Percentiles rank a stretch among this genome's conserved stretches.
Conservation (phyloP, 2,329 filamentous ascomycete genomes). For the Pseudofabraea citricarpa region DNA sequence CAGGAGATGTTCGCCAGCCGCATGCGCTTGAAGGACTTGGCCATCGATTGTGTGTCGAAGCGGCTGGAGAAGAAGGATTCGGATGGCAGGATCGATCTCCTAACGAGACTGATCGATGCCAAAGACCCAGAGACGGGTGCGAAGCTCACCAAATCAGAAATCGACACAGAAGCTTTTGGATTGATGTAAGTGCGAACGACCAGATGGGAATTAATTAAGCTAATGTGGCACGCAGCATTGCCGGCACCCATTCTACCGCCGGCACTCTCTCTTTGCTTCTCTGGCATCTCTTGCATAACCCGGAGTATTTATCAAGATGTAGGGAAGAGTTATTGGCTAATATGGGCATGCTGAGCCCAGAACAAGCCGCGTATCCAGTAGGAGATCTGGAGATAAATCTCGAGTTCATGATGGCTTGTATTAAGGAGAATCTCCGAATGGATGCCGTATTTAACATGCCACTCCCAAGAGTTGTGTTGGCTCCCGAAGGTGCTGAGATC, state of each 20-base stretch:
- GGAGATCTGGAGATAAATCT: constrained; percentile 17
- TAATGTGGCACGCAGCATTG: constrained; percentile 1
- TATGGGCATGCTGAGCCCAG: background rate
- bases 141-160: background rate
- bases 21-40: background rate
- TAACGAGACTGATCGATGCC: background rate
- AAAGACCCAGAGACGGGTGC: constrained; percentile 3
- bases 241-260: constrained; percentile 4
- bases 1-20: background rate
- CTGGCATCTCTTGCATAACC: constrained; percentile 5
- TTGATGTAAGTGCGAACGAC: constrained; percentile 1
- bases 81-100: background rate
- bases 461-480: constrained; percentile 7
- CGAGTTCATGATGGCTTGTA: constrained; percentile 45
- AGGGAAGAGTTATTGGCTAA: background rate
- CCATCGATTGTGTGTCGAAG: background rate
- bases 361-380: background rate
- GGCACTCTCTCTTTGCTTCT: constrained; percentile 1
- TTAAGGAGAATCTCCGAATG: constrained; percentile 46
- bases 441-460: constrained; percentile 30
- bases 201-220: background rate
- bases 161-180: constrained; percentile 4
- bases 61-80: background rate
- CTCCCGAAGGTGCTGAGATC: constrained; percentile 6
- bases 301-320: background rate